phyloP scores from a whole-genome alignment of 2,329 filamentous ascomycete genomes.

The Penicillium sp. region DNA sequence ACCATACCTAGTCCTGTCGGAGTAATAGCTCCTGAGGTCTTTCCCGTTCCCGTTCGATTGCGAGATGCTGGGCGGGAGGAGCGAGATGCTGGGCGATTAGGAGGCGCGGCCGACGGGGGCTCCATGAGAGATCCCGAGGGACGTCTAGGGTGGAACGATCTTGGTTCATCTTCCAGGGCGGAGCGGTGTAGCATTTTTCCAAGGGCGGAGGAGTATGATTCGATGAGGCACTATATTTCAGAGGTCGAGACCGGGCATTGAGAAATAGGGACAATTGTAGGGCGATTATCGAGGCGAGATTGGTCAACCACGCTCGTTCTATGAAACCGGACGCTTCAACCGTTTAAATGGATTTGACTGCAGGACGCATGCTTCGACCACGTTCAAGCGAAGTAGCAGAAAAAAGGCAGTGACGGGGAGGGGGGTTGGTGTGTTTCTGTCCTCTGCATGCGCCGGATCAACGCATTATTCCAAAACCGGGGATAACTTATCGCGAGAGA shows the following conservation, averaged over 20 bases:
- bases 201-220: not conserved
- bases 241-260: not conserved
- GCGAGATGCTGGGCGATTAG: conserved; percentile 20
- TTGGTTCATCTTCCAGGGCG: conserved; percentile 22
- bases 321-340: not conserved
- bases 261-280: not conserved
- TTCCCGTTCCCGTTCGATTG: conserved; percentile 18
- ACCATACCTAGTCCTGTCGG: conserved; percentile 19
- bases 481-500: not conserved
- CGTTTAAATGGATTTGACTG: not conserved
- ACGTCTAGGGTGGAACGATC: conserved; percentile 20
- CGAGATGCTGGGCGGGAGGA: conserved; percentile 21
- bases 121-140: conserved; percentile 18
- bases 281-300: not conserved
- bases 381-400: conserved; percentile 1
- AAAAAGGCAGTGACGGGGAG: not conserved
- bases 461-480: not conserved
- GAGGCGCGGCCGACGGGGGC: conserved; percentile 8
- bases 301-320: not conserved
- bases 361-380: conserved; percentile 3
- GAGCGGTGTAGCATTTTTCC: conserved; percentile 25
- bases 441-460: not conserved
- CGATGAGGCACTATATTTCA: not conserved
- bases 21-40: conserved; percentile 13
- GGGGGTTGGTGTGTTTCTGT: not conserved